Evolutionary conservation across 2,329 filamentous ascomycete genomes (phyloP).

Genomic region (Fusarium vanettenii): DNA sequence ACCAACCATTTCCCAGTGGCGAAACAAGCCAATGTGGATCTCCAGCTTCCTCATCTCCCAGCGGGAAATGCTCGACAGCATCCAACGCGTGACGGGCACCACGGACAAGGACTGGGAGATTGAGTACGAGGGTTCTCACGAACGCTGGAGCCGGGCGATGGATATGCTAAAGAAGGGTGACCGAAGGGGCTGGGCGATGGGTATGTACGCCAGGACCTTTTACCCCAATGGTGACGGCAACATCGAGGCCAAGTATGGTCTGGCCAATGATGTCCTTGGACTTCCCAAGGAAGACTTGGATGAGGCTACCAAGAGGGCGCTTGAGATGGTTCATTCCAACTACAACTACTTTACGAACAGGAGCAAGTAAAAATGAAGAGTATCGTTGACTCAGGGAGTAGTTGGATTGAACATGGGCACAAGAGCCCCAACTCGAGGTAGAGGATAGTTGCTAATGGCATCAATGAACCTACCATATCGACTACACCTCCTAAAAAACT

Average conservation of each 20-base stretch:
- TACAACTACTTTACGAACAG: constrained; percentile 40
- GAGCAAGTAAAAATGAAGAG: not conserved
- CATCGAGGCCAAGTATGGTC: constrained; percentile 52
- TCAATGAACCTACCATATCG: not conserved
- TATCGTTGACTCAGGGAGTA: not conserved
- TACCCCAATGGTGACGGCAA: constrained; percentile 55
- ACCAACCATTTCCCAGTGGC: constrained; percentile 43
- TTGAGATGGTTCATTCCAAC: constrained; percentile 52
- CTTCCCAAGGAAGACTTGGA: constrained; percentile 70
- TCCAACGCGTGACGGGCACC: constrained; percentile 68
- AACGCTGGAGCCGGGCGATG: constrained; percentile 62
- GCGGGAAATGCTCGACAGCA: constrained; percentile 71
- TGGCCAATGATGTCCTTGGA: constrained; percentile 64
- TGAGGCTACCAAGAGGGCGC: constrained; percentile 60
- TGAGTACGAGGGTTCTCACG: constrained; percentile 55
- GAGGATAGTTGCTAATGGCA: not conserved
- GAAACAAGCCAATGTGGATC: constrained; percentile 62
- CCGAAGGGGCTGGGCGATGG: constrained; percentile 55
- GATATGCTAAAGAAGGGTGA: constrained; percentile 56
- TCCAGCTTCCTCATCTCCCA: constrained; percentile 70
- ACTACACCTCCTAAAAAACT: not conserved
- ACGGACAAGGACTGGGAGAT: constrained; percentile 65
- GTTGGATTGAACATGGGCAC: not conserved
- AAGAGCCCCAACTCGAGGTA: not conserved
- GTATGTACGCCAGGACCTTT: constrained; percentile 69